Evolutionary conservation across 2,329 filamentous ascomycete genomes (phyloP).

Genomic region (Colletotrichum echinochloae): DNA sequence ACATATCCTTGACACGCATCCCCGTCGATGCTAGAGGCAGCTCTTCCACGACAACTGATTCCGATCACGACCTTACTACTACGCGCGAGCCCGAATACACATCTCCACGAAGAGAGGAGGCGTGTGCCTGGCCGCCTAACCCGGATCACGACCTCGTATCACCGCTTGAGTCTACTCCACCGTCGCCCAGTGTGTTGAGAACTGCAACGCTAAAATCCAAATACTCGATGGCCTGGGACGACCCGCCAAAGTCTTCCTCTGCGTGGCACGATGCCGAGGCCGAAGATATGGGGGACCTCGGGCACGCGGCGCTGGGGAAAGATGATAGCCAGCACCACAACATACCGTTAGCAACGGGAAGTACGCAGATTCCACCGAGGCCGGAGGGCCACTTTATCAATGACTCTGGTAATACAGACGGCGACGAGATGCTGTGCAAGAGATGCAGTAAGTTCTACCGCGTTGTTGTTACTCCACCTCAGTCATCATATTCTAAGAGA

Average conservation of each 20-base stretch:
- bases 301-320: conserved; percentile 3
- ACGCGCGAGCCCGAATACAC: conserved; percentile 5
- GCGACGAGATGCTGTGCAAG: conserved; percentile 47
- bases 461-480: neutral
- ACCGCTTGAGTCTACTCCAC: conserved; percentile 12
- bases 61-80: conserved; percentile 7
- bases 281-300: conserved; percentile 27
- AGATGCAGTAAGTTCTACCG: conserved; percentile 47
- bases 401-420: conserved; percentile 36
- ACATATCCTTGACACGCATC: conserved; percentile 25
- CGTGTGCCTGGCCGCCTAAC: neutral
- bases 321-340: conserved; percentile 6
- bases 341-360: neutral
- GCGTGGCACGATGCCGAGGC: conserved; percentile 9
- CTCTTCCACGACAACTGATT: conserved; percentile 20
- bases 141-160: conserved; percentile 26
- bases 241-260: conserved; percentile 22
- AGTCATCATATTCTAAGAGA: neutral
- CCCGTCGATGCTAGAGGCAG: conserved; percentile 39
- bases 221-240: conserved; percentile 33
- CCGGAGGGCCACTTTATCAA: neutral
- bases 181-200: conserved; percentile 5
- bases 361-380: neutral
- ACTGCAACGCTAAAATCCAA: neutral
- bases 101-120: conserved; percentile 7